These are phyloP conservation scores for Meira miltonrushii DNA, from an alignment of 1,284 basidiomycete species.

Conservation along the genomic window DNA sequence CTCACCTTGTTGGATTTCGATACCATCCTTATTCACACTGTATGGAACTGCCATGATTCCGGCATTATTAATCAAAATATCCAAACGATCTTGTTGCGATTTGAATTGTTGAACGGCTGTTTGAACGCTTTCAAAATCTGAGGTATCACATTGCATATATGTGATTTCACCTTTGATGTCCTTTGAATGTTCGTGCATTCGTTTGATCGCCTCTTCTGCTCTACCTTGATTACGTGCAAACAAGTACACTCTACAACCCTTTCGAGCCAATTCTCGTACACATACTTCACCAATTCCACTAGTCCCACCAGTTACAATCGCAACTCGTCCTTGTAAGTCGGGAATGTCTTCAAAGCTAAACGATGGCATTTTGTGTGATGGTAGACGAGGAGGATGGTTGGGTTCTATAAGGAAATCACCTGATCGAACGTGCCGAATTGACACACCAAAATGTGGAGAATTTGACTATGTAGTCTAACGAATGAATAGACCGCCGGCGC, in stretches of 20 bases:
- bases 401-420: too few relatives aligned
- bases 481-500: too few relatives aligned
- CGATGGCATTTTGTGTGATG: too few relatives aligned
- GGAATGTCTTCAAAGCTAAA: slow-evolving; percentile 4
- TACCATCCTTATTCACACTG: slow-evolving; percentile 15
- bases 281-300: slow-evolving; percentile 7
- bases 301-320: slow-evolving; percentile 6
- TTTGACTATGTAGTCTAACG: too few relatives aligned
- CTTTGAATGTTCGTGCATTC: slow-evolving; percentile 54
- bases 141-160: slow-evolving; percentile 62
- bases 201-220: slow-evolving; percentile 58
- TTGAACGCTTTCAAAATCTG: slow-evolving; percentile 60
- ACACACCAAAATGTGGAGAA: too few relatives aligned
- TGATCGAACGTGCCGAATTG: too few relatives aligned
- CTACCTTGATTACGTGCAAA: slow-evolving; percentile 59
- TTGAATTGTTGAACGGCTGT: slow-evolving; percentile 58
- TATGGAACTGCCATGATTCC: slow-evolving; percentile 23
- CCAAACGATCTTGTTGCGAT: slow-evolving; percentile 48
- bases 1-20: slow-evolving; percentile 8
- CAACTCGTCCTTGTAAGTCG: not conserved
- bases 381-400: too few relatives aligned
- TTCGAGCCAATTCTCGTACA: slow-evolving; percentile 17
- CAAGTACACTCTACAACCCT: slow-evolving; percentile 61
- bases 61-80: not conserved
- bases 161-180: slow-evolving; percentile 52